phyloP scores from a whole-genome alignment of 805 yeast species.

The Candida ulmi region DNA sequence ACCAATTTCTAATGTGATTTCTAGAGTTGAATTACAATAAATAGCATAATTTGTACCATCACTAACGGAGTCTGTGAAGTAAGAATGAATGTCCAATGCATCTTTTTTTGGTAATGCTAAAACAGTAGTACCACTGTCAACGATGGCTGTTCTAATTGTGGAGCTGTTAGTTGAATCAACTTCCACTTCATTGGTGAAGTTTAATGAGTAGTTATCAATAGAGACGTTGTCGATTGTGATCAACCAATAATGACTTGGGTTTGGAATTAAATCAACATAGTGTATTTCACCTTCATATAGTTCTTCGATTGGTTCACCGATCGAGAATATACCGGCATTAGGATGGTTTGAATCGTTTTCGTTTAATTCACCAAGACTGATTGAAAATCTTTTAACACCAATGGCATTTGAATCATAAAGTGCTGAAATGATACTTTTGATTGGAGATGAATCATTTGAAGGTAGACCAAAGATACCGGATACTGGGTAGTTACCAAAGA shows the following conservation, averaged over 20 bases:
- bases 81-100: slow-evolving; percentile 48
- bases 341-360: slow-evolving; percentile 15
- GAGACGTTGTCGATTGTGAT: slow-evolving; percentile 33
- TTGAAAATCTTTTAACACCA: slow-evolving; percentile 34
- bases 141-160: slow-evolving; percentile 36
- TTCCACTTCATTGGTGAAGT: slow-evolving; percentile 24
- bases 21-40: slow-evolving; percentile 43
- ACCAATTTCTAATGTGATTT: slow-evolving; percentile 36
- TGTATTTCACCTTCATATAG: slow-evolving; percentile 36
- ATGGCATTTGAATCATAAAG: slow-evolving; percentile 31
- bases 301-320: slow-evolving; percentile 34
- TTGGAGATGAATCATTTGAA: slow-evolving; percentile 31
- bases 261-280: slow-evolving; percentile 31
- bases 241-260: slow-evolving; percentile 45
- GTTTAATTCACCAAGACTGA: slow-evolving; percentile 34
- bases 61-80: slow-evolving; percentile 41
- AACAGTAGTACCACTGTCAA: slow-evolving; percentile 67
- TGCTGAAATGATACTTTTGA: slow-evolving; percentile 36
- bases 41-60: slow-evolving; percentile 64
- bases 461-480: slow-evolving; percentile 62
- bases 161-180: slow-evolving; percentile 9
- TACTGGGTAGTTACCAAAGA: slow-evolving; percentile 45
- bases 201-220: slow-evolving; percentile 28
- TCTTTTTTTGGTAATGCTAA: slow-evolving; percentile 50
- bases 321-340: slow-evolving; percentile 37